Evolutionary conservation across 2,329 filamentous ascomycete species (phyloP), one percentile per base, ranked within the genome.

Genomic region (Microsporum ferrugineum): DNA sequence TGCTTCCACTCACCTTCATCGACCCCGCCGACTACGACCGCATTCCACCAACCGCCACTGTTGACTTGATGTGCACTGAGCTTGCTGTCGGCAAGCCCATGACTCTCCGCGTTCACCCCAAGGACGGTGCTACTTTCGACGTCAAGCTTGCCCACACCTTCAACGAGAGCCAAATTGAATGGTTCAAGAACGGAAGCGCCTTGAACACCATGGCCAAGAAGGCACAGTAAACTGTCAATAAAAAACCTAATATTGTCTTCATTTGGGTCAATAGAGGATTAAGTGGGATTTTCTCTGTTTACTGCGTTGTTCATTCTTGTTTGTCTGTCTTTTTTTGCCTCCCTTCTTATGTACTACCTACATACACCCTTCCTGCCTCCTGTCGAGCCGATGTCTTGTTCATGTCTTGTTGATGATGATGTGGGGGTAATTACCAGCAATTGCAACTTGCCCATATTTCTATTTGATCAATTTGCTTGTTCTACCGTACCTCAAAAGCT

Each of bases 111-210:
- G 91, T 99, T 62, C 91, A 96, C 83, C 91, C 91, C 72, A 89
- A 90, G 80, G 84, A 94, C 68, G 91, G 91, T 67, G 91, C 91
- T 66, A 61, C 86, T 31, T 96, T 89, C 77, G 88, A 96, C 66
- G 74, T 96, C 69, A 82, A 88, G 78, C 86, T 99, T 69, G 83
- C 83, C 68, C 94, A 99, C 81, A 99, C 94, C 67, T 99, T 96
- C 87, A 99, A 99, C 83, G 90, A 90, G 76, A 85, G 88, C 69
- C 94, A 99, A 82, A 88, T 99, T 65, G 88, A 96, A 80, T 99
- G 94, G 94, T 99, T 99, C 85, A 91, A 91, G 84, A 95, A 97
- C 77, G 94, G 94, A 68, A 91, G 87, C 72, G 94, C 94, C 61
- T 83, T 99, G 68, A 99, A 99, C 86, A 96, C 91, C 70, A 99